phyloP scores from a whole-genome alignment of 768 basidiomycete genomes.

The Hypholoma fasciculare region DNA sequence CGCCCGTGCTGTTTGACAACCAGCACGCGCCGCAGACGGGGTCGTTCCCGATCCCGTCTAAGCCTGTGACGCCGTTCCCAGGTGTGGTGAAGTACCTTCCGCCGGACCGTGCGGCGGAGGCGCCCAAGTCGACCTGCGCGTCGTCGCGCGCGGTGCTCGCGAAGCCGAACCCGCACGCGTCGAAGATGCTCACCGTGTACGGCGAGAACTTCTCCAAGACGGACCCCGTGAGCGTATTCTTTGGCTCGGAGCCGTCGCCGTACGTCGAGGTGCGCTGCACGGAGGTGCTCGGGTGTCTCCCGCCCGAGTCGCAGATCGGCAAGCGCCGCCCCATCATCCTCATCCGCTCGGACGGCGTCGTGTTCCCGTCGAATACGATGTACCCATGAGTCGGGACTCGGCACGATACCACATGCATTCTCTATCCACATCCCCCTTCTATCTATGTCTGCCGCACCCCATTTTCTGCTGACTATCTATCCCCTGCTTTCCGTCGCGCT shows the following conservation, averaged over 20 bases:
- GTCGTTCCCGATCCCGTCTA: conserved; percentile 78
- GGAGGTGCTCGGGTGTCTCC: conserved; percentile 81
- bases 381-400: conserved; percentile 69
- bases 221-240: conserved; percentile 82
- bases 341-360: conserved; percentile 81
- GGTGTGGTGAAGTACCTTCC: conserved; percentile 89
- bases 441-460: conserved; percentile 11
- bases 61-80: conserved; percentile 85
- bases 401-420: conserved; percentile 4
- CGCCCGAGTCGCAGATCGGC: conserved; percentile 63
- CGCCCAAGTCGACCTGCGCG: conserved; percentile 70
- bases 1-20: conserved; percentile 80
- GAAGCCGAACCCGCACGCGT: conserved; percentile 76
- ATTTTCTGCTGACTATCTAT: conserved; percentile 6
- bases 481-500: conserved; percentile 20
- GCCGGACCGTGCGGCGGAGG: conserved; percentile 84
- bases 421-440: background rate
- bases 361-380: conserved; percentile 81
- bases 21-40: conserved; percentile 70
- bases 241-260: conserved; percentile 85
- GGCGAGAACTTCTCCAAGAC: conserved; percentile 88
- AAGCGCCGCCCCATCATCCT: conserved; percentile 82
- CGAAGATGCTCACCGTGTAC: conserved; percentile 83
- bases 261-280: conserved; percentile 86
- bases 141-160: conserved; percentile 67